Percentiles rank a stretch among this genome's conserved stretches.
Evolutionary conservation across 495 filamentous ascomycete species (phyloP).

Genomic region (Penicillium goetzii): DNA sequence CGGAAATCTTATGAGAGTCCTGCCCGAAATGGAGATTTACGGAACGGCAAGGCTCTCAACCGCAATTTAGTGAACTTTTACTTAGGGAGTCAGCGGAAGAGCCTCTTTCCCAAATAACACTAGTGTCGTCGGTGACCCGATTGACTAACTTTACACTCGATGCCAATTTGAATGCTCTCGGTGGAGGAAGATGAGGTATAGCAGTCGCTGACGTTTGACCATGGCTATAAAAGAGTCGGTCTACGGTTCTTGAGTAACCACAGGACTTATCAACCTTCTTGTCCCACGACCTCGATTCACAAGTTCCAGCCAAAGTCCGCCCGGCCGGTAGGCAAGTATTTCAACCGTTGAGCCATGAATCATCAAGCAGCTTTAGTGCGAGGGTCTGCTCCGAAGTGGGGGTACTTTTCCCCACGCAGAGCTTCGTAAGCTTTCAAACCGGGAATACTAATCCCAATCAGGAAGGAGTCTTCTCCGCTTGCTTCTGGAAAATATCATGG

Average conservation of each 20-base stretch:
- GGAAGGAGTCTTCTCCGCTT: slow-evolving; percentile 5
- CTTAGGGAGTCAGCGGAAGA: not conserved
- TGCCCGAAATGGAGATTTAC: not conserved
- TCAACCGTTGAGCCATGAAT: not conserved
- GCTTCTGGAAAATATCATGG: slow-evolving; percentile 2
- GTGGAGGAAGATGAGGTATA: not conserved
- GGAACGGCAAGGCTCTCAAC: not conserved
- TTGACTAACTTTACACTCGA: not conserved
- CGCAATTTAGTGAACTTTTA: not conserved
- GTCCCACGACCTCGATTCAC: not conserved
- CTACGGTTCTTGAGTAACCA: not conserved
- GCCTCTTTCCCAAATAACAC: not conserved
- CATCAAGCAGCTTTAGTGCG: not conserved
- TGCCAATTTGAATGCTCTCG: not conserved
- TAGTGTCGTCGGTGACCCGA: not conserved
- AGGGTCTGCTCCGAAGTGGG: slow-evolving; percentile 1
- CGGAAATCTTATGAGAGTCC: not conserved
- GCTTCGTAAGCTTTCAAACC: slow-evolving; percentile 2
- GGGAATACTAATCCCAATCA: slow-evolving; percentile 3
- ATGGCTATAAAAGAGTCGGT: not conserved
- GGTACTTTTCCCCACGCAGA: slow-evolving; percentile 2
- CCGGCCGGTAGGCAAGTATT: not conserved
- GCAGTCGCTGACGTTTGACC: not conserved
- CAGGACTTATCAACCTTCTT: too few species aligned
- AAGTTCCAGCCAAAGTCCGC: not conserved